Percentiles rank a stretch among this genome's conserved stretches.
These are phyloP conservation scores for Leptosphaerulina australis DNA, from an alignment of 2,329 filamentous ascomycete genomes.

Conservation along the genomic window DNA sequence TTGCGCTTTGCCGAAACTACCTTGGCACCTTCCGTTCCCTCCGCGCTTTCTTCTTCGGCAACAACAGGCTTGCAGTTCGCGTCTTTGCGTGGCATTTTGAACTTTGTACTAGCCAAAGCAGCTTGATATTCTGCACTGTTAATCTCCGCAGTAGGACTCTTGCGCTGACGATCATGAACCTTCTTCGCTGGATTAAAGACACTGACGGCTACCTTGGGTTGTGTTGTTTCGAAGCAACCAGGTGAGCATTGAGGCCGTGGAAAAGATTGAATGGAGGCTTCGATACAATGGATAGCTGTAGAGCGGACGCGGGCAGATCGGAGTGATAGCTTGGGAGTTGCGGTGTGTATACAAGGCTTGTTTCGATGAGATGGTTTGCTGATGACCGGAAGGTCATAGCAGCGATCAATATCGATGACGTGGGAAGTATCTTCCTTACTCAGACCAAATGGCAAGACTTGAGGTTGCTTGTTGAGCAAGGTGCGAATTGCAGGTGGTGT, in stretches of 20 bases:
- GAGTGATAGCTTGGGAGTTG: background rate
- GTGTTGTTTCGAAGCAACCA: background rate
- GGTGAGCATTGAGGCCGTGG: background rate
- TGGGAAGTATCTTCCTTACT: background rate
- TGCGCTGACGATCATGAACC: background rate
- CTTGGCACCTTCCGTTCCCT: background rate
- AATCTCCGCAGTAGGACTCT: too few species aligned
- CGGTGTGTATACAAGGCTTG: background rate
- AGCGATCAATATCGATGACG: background rate
- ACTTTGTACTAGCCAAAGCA: constrained; percentile 1
- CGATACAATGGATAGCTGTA: background rate
- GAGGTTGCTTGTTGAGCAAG: background rate
- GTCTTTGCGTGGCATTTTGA: background rate
- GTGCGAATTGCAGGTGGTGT: background rate
- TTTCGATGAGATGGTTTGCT: background rate
- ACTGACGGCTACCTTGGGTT: background rate
- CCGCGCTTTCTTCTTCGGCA: background rate
- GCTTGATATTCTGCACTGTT: too few species aligned
- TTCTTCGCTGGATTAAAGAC: background rate
- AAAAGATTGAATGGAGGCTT: background rate
- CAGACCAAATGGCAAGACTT: too few species aligned
- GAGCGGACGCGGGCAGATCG: background rate
- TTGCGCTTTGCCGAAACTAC: background rate
- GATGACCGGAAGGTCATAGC: background rate
- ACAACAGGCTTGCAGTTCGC: background rate